A percentile compares a stretch with the other conserved stretches of the same genome.
phyloP scores from a whole-genome alignment of 441 rosid species.

The Mallotus repandus region DNA sequence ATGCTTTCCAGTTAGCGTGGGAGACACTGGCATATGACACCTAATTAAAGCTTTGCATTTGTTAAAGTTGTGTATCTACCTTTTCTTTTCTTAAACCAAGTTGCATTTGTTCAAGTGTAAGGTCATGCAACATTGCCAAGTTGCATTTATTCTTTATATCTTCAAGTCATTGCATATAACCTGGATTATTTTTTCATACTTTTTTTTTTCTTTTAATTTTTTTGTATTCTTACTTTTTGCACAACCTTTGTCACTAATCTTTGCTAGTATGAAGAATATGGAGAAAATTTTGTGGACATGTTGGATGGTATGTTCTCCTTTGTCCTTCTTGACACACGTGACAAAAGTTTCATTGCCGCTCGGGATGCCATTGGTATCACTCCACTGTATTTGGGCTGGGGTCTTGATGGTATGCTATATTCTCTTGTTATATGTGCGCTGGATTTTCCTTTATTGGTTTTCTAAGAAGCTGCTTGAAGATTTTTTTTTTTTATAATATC shows the following conservation, averaged over 20 bases:
- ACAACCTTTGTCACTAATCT: constrained; percentile 15
- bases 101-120: background rate
- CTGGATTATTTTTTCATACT: background rate
- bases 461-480: too few species aligned
- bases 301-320: constrained; percentile 99
- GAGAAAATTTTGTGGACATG: constrained; percentile 88
- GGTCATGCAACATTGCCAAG: background rate
- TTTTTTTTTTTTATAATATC: too few species aligned
- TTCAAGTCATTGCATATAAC: background rate
- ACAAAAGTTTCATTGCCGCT: constrained; percentile 91
- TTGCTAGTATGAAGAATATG: constrained; percentile 87
- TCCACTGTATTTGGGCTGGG: constrained; percentile 99
- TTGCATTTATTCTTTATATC: background rate
- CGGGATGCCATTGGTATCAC: constrained; percentile 91
- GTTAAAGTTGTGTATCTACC: too few species aligned
- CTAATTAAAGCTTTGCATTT: too few species aligned
- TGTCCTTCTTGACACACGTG: constrained; percentile 87
- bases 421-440: background rate
- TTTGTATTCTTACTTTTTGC: background rate
- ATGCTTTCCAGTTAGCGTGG: too few species aligned
- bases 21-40: too few species aligned
- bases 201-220: background rate
- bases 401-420: constrained; percentile 75
- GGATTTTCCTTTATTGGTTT: constrained; percentile 2
- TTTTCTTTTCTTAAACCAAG: background rate